Evolutionary conservation across 306 rosid species (phyloP).

Genomic region (Quercus engelmannii): DNA sequence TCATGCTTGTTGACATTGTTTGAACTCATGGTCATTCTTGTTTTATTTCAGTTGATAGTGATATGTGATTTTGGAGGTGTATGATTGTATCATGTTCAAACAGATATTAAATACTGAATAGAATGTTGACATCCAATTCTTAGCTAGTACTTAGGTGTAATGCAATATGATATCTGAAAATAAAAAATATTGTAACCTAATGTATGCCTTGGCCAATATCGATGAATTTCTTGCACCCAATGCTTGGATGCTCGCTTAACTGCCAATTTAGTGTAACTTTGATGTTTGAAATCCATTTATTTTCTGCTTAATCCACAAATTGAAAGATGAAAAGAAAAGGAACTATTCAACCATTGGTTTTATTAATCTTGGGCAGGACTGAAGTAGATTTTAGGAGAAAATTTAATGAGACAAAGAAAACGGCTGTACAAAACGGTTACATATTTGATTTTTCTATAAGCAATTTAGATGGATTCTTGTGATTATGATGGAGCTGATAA

Average conservation of each 20-base stretch:
- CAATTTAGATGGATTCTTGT: background rate
- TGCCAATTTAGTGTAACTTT: background rate
- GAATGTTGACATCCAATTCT: background rate
- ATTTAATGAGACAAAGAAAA: background rate
- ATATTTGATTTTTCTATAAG: background rate
- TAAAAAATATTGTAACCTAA: background rate
- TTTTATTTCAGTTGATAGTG: background rate
- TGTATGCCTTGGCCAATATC: too few relatives aligned
- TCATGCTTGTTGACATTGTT: conserved; percentile 8
- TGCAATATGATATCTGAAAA: background rate
- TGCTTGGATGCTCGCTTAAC: background rate
- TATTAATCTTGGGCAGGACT: background rate
- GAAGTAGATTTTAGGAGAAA: background rate
- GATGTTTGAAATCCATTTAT: background rate
- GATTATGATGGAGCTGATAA: background rate
- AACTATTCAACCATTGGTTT: background rate
- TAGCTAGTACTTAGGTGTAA: background rate
- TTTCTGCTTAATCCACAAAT: background rate
- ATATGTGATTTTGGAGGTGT: background rate
- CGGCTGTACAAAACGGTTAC: background rate
- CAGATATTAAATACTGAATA: background rate
- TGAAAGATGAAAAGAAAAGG: background rate
- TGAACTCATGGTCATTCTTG: background rate
- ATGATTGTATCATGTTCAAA: background rate
- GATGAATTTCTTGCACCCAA: too few relatives aligned